Evolutionary conservation across 75 land plant species (phyloP).

Genomic region (Pinus tabuliformis): DNA sequence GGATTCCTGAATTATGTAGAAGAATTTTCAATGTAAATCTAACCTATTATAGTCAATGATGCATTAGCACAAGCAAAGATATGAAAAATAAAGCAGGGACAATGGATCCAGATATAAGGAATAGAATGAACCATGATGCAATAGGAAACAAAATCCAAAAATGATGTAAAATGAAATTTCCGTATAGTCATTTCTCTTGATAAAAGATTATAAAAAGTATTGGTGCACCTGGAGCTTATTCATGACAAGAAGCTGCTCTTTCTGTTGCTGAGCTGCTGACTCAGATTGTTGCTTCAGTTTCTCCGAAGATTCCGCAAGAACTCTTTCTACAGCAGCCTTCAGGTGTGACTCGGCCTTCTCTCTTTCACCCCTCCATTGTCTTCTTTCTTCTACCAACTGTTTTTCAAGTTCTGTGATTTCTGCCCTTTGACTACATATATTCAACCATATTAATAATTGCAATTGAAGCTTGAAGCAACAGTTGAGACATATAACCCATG

Average conservation of each 20-base stretch:
- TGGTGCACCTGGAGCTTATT: slow-evolving; percentile 69
- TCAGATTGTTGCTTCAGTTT: slow-evolving; percentile 69
- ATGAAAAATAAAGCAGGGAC: neutral
- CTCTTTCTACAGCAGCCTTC: slow-evolving; percentile 63
- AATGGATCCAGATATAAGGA: neutral
- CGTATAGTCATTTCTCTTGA: neutral
- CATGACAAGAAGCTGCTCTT: slow-evolving; percentile 74
- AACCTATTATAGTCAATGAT: neutral
- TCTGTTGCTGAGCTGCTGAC: slow-evolving; percentile 51
- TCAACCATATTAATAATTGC: neutral
- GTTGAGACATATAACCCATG: neutral
- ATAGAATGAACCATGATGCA: neutral
- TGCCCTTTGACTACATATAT: slow-evolving; percentile 64
- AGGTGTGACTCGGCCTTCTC: slow-evolving; percentile 70
- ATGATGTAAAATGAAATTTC: neutral
- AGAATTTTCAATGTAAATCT: neutral
- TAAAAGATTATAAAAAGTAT: neutral
- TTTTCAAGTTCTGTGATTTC: slow-evolving; percentile 72
- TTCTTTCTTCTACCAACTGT: slow-evolving; percentile 80
- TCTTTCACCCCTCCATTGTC: slow-evolving; percentile 70
- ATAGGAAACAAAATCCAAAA: slow-evolving; percentile 1
- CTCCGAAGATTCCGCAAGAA: slow-evolving; percentile 64
- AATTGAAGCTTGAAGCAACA: neutral
- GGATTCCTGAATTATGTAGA: slow-evolving; percentile 49
- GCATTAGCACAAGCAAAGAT: neutral